These are phyloP conservation scores for Sclerotinia spermophila DNA, from an alignment of 2,329 filamentous ascomycete species.

Conservation along the genomic window DNA sequence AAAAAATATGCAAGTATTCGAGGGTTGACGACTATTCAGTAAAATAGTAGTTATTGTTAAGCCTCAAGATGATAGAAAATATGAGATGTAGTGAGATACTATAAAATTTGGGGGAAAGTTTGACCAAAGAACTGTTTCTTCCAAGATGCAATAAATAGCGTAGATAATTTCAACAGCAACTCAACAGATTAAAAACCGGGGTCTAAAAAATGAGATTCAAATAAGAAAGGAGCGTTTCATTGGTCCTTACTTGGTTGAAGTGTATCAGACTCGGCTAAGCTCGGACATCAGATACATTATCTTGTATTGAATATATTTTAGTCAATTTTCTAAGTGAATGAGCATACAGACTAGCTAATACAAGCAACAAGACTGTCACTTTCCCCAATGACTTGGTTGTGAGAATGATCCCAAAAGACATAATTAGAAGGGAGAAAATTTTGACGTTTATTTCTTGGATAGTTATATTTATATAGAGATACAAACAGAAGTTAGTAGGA, in stretches of 20 bases:
- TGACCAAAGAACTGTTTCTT: background rate
- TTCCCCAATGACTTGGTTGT: background rate
- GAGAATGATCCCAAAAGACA: too few species aligned
- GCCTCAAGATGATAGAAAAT: background rate
- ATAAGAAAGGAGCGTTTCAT: background rate
- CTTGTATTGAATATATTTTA: background rate
- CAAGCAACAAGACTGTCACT: too few species aligned
- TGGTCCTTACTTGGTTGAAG: background rate
- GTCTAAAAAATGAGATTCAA: background rate
- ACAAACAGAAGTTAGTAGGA: background rate
- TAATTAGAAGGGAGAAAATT: too few species aligned
- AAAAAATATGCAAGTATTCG: background rate
- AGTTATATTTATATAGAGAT: too few species aligned
- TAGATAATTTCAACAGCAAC: background rate
- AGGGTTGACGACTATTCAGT: background rate
- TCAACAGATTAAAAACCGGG: background rate
- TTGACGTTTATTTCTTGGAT: too few species aligned
- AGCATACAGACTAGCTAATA: background rate
- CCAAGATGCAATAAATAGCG: rapidly evolving
- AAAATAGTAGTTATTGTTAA: background rate
- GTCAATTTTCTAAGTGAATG: background rate
- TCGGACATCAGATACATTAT: background rate
- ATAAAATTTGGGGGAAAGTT: background rate
- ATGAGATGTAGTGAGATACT: background rate
- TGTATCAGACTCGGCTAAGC: background rate